Base-by-base conservation (phyloP, 192 early-diverging fungal genomes). In the Funneliformis mosseae region DNA sequence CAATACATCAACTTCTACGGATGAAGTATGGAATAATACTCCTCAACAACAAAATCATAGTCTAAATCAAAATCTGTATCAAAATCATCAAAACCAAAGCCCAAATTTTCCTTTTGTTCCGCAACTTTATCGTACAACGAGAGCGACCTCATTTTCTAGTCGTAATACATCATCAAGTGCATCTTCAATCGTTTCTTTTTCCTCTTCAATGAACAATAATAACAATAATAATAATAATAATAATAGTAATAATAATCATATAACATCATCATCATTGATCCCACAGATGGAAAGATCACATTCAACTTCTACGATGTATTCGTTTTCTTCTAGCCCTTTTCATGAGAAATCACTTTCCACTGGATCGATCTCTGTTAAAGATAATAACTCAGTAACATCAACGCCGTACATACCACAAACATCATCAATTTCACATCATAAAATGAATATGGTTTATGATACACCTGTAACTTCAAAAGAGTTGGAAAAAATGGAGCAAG, bases 331-430 rank as follows among this genome's bases (percentile, higher is more conserved):
- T n/a, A 10, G 33, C 8, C 14, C 42, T n/a, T 74, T 74, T 42
- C 74, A 76, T 41, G 74, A 76, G 21, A 76, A 76, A 62, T 76
- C 74, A 4, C 28, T 39, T 62, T 76, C 74, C 6, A 59, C 50
- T 9, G 74, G 74, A 3, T 76, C 74, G 1, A 74, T 74, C 27
- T 21, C 46, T 55, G 72, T 46, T 33, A 74, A 74, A 74, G 72
- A 74, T 55, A 33, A 7, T 46, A 27, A 45, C 4, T 55, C 7
- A 23, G 27, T 21, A 4, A 55, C 27, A 55, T 39, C 14, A 62
- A 25, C n/a, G 16, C 39, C 14, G 5, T 38, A 59, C 38, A 61
- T 25, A 25, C 38, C 33, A 62, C 38, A 33, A n/a, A 8, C 27
- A n/a, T 39, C 55, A 41, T 41, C 39, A 10, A n/a, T 41, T 41